phyloP scores from a whole-genome alignment of 495 filamentous ascomycete species.

The Podospora pseudopauciseta region DNA sequence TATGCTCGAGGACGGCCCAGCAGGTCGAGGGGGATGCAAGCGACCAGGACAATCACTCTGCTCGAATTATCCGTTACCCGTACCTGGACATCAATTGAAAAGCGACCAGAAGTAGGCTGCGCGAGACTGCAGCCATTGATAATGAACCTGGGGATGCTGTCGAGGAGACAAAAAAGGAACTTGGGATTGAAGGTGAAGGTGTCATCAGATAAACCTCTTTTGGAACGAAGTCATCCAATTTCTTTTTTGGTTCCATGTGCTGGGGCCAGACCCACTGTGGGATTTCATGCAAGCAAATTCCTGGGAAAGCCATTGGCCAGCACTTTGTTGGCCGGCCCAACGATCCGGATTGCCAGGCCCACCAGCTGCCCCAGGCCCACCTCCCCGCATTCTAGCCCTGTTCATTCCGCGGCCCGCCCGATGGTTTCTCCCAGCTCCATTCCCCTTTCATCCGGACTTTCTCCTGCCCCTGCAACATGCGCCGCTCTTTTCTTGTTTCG shows the following conservation, averaged over 20 bases:
- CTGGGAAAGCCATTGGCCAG: background rate
- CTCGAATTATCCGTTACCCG: too few relatives aligned
- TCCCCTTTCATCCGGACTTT: background rate
- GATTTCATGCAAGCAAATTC: conserved; percentile 3
- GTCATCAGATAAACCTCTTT: conserved; percentile 16
- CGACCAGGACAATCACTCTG: too few relatives aligned
- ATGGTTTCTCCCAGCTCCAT: background rate
- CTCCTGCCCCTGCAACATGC: background rate
- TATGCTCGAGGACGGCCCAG: background rate
- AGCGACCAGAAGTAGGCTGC: too few relatives aligned
- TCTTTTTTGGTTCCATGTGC: background rate
- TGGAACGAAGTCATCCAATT: conserved; percentile 7
- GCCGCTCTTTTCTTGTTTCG: background rate
- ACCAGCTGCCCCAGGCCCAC: background rate
- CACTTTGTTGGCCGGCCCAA: background rate
- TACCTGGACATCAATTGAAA: too few relatives aligned
- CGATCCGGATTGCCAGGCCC: background rate
- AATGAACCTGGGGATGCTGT: too few relatives aligned
- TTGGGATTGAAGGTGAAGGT: background rate
- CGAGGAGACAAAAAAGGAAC: too few relatives aligned
- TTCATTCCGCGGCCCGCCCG: background rate
- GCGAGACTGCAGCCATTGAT: too few relatives aligned
- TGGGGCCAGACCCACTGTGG: background rate
- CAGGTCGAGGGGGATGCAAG: background rate
- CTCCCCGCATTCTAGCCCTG: background rate